Conservation (phyloP, 2,329 filamentous ascomycete species). For the Monosporascus sp. region DNA sequence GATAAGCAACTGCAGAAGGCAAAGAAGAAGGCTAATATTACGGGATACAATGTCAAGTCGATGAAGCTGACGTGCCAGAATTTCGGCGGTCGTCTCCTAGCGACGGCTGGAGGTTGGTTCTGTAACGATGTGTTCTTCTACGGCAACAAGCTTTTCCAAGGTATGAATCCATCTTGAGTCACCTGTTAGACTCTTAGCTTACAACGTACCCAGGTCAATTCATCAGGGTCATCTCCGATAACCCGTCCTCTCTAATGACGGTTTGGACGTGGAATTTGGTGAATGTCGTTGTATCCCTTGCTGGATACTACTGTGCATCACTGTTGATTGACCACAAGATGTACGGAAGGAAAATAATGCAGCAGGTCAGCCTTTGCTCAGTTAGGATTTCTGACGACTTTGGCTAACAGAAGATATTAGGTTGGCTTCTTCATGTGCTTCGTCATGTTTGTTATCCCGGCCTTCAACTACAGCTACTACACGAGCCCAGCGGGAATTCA, state of each 20-base stretch:
- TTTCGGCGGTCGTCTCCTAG: constrained; percentile 81
- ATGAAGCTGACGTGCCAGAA: constrained; percentile 71
- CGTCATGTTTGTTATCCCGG: constrained; percentile 86
- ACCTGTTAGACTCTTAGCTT: constrained; percentile 1
- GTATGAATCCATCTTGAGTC: constrained; percentile 8
- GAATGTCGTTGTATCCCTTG: constrained; percentile 81
- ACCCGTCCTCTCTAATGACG: constrained; percentile 69
- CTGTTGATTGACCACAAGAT: constrained; percentile 93
- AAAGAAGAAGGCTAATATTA: constrained; percentile 83
- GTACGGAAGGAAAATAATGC: constrained; percentile 94
- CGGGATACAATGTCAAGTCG: constrained; percentile 86
- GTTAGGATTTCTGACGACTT: no score
- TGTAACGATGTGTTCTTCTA: constrained; percentile 99
- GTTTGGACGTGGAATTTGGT: constrained; percentile 89
- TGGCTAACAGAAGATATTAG: constrained; percentile 5
- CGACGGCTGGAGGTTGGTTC: constrained; percentile 87
- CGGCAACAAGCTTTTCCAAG: constrained; percentile 96
- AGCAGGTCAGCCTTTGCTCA: constrained; percentile 46
- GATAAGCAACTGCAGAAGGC: constrained; percentile 74
- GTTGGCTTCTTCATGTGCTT: constrained; percentile 90
- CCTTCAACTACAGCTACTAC: constrained; percentile 84
- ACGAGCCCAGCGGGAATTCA: constrained; percentile 65
- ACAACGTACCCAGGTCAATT: constrained; percentile 51
- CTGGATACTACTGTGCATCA: constrained; percentile 85
- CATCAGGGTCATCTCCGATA: constrained; percentile 71